phyloP scores from a whole-genome alignment of 2,329 filamentous ascomycete species.

The Nemania serpens region DNA sequence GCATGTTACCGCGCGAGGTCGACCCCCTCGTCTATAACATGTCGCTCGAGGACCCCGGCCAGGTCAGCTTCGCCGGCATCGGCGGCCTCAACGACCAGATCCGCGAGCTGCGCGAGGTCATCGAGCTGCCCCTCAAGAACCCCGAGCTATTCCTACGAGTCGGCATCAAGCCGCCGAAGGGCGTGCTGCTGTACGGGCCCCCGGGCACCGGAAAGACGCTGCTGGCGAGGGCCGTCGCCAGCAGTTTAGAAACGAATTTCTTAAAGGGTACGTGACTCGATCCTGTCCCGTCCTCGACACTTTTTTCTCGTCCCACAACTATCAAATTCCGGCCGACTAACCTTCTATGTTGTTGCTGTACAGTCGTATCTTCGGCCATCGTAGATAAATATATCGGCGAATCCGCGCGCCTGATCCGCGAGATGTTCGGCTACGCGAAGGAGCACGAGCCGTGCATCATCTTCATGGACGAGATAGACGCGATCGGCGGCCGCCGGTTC shows the following conservation, averaged over 20 bases:
- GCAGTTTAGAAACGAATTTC: conserved; percentile 97
- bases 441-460: conserved; percentile 99
- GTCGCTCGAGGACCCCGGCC: conserved; percentile 96
- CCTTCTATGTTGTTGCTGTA: neutral
- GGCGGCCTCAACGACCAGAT: conserved; percentile 99
- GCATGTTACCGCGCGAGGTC: conserved; percentile 97
- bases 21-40: conserved; percentile 99
- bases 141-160: conserved; percentile 96
- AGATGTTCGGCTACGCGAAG: conserved; percentile 99
- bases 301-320: neutral
- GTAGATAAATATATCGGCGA: conserved; percentile 99
- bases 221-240: conserved; percentile 90
- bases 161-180: conserved; percentile 98
- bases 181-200: conserved; percentile 92
- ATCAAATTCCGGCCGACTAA: conserved; percentile 24
- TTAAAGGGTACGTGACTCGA: conserved; percentile 78
- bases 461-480: conserved; percentile 99
- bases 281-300: neutral
- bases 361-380: conserved; percentile 97
- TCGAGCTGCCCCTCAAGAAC: conserved; percentile 97
- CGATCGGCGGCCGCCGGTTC: conserved; percentile 94
- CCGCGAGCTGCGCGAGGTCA: conserved; percentile 93
- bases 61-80: conserved; percentile 97
- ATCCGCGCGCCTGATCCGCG: conserved; percentile 92
- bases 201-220: conserved; percentile 97